Conservation (phyloP, 305 asterid species). For the Caryopteris hybrid region DNA sequence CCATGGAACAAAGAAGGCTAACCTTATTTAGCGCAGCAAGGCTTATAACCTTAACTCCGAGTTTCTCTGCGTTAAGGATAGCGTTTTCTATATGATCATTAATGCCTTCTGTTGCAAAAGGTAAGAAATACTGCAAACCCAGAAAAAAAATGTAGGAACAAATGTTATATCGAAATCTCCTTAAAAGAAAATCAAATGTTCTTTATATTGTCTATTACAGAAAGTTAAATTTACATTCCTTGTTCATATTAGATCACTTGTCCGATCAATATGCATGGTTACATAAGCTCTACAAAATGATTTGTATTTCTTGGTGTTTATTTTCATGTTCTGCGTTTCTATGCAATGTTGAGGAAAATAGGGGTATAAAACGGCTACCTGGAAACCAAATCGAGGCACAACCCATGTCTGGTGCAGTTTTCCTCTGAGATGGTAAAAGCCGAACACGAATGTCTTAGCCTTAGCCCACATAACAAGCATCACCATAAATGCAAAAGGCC, state of each 20-base stretch:
- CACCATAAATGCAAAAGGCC: conserved; percentile 54
- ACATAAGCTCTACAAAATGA: neutral
- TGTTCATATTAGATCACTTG: too few relatives aligned
- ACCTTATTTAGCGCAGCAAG: conserved; percentile 95
- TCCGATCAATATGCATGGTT: neutral
- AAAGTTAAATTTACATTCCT: too few relatives aligned
- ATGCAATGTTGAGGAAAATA: neutral
- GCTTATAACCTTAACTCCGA: conserved; percentile 87
- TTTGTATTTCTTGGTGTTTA: neutral
- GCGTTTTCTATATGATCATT: conserved; percentile 86
- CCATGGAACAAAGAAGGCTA: conserved; percentile 7
- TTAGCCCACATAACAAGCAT: conserved; percentile 88
- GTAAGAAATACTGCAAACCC: conserved; percentile 80
- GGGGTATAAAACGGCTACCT: conserved; percentile 36
- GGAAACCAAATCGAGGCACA: conserved; percentile 90
- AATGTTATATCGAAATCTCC: neutral
- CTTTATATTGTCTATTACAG: too few relatives aligned
- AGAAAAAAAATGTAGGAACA: neutral
- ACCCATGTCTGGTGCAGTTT: conserved; percentile 69
- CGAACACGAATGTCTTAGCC: conserved; percentile 65
- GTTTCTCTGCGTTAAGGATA: conserved; percentile 72
- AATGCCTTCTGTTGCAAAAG: conserved; percentile 80
- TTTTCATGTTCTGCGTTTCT: neutral
- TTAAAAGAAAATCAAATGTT: too few relatives aligned
- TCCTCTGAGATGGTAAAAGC: conserved; percentile 72